Evolutionary conservation across 805 yeast genomes (phyloP), one percentile per base, ranked within the genome.

Genomic region (Zygosaccharomyces gambellarensis): DNA sequence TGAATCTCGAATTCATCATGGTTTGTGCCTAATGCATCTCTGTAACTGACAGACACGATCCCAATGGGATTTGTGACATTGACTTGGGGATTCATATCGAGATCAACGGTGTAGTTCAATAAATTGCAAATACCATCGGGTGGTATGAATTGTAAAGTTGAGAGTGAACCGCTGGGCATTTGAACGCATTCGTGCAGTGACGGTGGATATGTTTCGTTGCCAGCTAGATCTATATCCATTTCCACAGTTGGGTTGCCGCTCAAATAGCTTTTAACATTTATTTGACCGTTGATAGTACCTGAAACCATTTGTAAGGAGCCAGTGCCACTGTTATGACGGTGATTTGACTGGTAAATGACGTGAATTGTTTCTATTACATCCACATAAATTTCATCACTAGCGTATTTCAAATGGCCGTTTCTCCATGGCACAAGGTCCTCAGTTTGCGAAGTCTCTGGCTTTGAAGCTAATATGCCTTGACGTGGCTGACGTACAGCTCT

Each of bases 351-450:
- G 10, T 82, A 65, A 0, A 85, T 74, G 32, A 84, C 76, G 53
- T 76, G 77, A 21, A 87, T 65, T 0, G 75, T 71, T 64, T 92
- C 99, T 2, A 75, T 73, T 5, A 94, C 64, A 67, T 94, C 98
- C 7, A 92, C 85, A 63, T 83, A 89, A 67, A 92, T 74, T 67
- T 92, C 98, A 65, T 92, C 89, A 55, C 82, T 82, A 3, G 87
- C 76, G 63, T 87, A 81, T 55, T 76, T 78, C n/a, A 86, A 84
- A 54, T 81, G 78, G 4, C 82, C 63, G 42, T 79, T 73, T 59
- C 98, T 77, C 98, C 98, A 92, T 1, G 96, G 96, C 7, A 60
- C 63, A 7, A 71, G 69, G 25, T 62, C 61, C 42, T 71, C 63
- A 17, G 58, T 59, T 1, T 36, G 44, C 17, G n/a, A 22, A 9